These are phyloP conservation scores for Triticum urartu DNA, from an alignment of 176 grass and related monocot genomes.

Conservation along the genomic window DNA sequence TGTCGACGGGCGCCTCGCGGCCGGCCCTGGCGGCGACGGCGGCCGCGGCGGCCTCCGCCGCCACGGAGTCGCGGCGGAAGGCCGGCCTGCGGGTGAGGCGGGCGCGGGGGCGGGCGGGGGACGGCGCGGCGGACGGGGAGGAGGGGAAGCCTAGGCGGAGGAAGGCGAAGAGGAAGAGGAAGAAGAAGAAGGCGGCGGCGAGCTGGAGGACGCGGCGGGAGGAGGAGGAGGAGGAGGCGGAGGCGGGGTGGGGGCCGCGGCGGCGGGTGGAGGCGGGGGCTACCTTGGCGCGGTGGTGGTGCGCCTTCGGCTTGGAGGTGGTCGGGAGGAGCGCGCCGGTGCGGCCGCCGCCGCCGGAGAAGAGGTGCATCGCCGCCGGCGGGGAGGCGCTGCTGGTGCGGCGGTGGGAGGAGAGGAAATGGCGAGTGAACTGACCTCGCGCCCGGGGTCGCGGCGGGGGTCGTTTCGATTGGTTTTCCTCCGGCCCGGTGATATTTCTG, in stretches of 20 bases:
- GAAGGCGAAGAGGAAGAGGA: conserved; percentile 66
- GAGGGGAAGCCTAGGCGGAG: conserved; percentile 66
- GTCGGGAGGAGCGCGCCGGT: conserved; percentile 49
- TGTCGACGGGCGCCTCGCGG: conserved; percentile 61
- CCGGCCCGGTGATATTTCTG: not conserved
- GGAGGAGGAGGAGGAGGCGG: conserved; percentile 25
- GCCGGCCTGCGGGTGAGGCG: conserved; percentile 59
- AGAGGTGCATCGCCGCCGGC: conserved; percentile 49
- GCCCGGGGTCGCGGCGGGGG: not conserved
- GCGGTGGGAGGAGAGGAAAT: not conserved
- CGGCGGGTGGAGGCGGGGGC: conserved; percentile 48
- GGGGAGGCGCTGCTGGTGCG: not conserved
- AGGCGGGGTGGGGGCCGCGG: conserved; percentile 37
- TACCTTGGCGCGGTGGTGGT: conserved; percentile 56
- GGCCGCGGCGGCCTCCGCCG: conserved; percentile 37
- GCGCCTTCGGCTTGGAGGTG: conserved; percentile 45
- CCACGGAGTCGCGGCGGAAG: conserved; percentile 49
- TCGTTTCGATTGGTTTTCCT: not conserved
- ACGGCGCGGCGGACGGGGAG: conserved; percentile 7
- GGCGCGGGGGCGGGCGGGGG: conserved; percentile 29
- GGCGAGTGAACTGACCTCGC: conserved; percentile 3
- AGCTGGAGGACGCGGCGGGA: conserved; percentile 60
- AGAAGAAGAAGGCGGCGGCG: conserved; percentile 42
- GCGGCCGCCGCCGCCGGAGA: conserved; percentile 38
- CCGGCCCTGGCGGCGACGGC: conserved; percentile 22